Evolutionary conservation across 225 moss, liverwort and hornwort genomes (phyloP), one percentile per base, ranked within the genome.

Genomic region (Bryum argenteum): DNA sequence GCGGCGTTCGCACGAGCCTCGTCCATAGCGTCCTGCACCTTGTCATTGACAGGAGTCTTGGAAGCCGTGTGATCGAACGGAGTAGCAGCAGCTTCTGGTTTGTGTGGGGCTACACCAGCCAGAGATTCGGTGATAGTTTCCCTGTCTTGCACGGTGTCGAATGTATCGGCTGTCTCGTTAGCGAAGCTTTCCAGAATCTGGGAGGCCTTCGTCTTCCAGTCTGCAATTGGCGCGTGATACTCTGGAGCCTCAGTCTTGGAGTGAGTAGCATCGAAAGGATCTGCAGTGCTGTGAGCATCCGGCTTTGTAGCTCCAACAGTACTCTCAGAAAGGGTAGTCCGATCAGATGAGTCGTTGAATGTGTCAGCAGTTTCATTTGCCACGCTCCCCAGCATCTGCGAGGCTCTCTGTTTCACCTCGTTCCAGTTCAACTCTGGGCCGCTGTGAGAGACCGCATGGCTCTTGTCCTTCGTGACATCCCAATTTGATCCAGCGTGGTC

Each of bases 81-180:
- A 1, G 70, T 20, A 16, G 43, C 42, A 0, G 62, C 77, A 1
- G 11, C 24, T 1, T 23, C 43, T 54, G 54, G 50, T 50, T 74
- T 66, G 11, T 65, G 70, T 23, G 43, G 64, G 1, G 11, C 1
- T 3, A 24, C 43, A 8, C 77, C 79, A 28, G 19, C 67, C 4
- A 38, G 37, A 7, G 71, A 80, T 54, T 80, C 77, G 1, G 77
- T 61, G 1, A 69, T 50, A 10, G 21, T 44, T 0, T 66, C 3
- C 18, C 85, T 72, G 39, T 86, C 86, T 0, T 83, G 86, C 0
- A 86, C 58, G 8, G 83, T 78, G 26, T 83, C 86, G 15, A 86
- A 86, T 1, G 86, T 86, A 40, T 86, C 86, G 15, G 86, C 86
- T 1, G 86, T 86, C 68, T 86, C 86, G 0, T 86, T 83, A 0